phyloP scores from a whole-genome alignment of 2,329 filamentous ascomycete species.

The Apiospora marii region DNA sequence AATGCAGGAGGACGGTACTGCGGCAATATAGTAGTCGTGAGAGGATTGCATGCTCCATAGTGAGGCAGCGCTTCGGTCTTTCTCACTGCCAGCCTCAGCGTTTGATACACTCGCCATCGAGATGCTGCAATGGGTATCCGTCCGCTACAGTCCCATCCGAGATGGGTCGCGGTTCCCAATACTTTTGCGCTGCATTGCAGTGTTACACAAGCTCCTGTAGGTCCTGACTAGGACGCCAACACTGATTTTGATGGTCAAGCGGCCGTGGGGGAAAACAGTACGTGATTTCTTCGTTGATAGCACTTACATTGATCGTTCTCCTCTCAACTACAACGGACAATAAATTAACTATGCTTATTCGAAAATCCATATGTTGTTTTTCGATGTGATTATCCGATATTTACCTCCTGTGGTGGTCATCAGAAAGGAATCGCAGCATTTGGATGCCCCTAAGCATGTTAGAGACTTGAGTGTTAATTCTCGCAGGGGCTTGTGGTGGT shows the following conservation, averaged over 20 bases:
- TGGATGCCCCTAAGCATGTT: no score
- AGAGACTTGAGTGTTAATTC: no score
- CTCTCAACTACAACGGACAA: no score
- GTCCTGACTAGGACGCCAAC: not conserved
- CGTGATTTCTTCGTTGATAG: no score
- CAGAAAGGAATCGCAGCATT: no score
- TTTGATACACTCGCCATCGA: not conserved
- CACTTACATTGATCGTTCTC: no score
- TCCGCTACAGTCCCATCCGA: not conserved
- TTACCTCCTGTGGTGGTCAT: no score
- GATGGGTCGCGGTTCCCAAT: not conserved
- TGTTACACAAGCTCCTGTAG: not conserved
- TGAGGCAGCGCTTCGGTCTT: conserved; percentile 6
- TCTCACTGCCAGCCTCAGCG: conserved; percentile 9
- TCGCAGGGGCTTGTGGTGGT: no score
- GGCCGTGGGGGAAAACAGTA: no score
- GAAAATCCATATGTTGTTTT: no score
- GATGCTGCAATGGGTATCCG: not conserved
- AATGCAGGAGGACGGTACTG: conserved; percentile 13
- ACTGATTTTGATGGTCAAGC: not conserved
- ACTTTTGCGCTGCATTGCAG: not conserved
- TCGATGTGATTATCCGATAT: no score
- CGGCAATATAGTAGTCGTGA: conserved; percentile 16
- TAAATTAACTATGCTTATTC: no score
- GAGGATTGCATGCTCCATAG: conserved; percentile 4